These are phyloP conservation scores for Teratosphaeria epicoccoides DNA, from an alignment of 2,329 filamentous ascomycete genomes.

Conservation along the genomic window DNA sequence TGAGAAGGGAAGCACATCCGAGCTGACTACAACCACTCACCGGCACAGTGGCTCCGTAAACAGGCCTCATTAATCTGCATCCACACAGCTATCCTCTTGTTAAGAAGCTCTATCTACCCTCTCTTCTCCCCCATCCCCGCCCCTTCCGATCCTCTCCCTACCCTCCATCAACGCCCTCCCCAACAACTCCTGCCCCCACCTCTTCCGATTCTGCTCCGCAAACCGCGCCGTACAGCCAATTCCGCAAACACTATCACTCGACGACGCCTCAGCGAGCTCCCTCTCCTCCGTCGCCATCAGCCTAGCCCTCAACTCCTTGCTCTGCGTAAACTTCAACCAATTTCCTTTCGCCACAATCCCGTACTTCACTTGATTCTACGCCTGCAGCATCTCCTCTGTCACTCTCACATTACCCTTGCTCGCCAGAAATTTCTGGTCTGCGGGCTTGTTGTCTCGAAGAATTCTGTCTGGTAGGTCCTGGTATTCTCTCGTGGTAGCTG, in stretches of 20 bases:
- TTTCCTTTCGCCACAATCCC: constrained; percentile 48
- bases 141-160: constrained; percentile 40
- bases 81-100: no score
- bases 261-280: constrained; percentile 48
- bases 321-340: constrained; percentile 46
- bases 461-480: neutral
- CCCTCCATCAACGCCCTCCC: constrained; percentile 53
- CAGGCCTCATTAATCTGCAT: no score
- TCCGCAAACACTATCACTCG: constrained; percentile 54
- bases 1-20: no score
- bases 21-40: no score
- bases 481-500: neutral
- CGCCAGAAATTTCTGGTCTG: neutral
- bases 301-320: constrained; percentile 29
- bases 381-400: neutral
- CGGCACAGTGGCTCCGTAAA: no score
- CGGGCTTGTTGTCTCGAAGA: neutral
- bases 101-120: neutral
- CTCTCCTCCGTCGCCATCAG: constrained; percentile 48
- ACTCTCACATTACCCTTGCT: neutral
- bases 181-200: constrained; percentile 55
- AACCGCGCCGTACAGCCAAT: constrained; percentile 46
- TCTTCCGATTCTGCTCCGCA: constrained; percentile 36
- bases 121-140: constrained; percentile 14
- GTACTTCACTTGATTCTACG: constrained; percentile 31